These are phyloP conservation scores for Lachnellula subtilissima DNA, from an alignment of 2,329 filamentous ascomycete genomes.

Conservation along the genomic window DNA sequence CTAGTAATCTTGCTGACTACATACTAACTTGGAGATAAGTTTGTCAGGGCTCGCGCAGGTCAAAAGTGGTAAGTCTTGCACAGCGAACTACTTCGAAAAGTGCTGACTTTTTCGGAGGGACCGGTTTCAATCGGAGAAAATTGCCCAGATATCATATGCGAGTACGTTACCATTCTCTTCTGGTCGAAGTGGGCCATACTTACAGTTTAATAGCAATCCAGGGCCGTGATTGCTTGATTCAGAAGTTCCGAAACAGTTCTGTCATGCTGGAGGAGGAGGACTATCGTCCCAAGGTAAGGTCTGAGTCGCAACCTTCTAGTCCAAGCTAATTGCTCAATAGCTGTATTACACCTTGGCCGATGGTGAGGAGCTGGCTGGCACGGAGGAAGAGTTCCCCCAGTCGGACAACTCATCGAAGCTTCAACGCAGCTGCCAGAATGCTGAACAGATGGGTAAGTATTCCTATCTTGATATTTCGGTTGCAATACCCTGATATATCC, in stretches of 20 bases:
- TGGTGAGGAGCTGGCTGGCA: conserved; percentile 58
- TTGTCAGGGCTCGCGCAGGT: conserved; percentile 65
- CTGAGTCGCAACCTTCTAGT: conserved; percentile 5
- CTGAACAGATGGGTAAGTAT: conserved; percentile 70
- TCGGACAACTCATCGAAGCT: conserved; percentile 85
- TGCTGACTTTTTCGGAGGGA: conserved; percentile 49
- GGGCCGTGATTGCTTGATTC: conserved; percentile 82
- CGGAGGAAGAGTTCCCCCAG: conserved; percentile 69
- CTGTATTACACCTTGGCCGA: conserved; percentile 50
- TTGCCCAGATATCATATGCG: conserved; percentile 91
- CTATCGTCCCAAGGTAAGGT: conserved; percentile 74
- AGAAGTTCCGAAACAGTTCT: conserved; percentile 95
- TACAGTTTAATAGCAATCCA: conserved; percentile 64
- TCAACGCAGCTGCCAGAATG: conserved; percentile 81
- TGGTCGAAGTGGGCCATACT: conserved; percentile 19
- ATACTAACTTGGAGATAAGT: conserved; percentile 45
- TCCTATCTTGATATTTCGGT: not conserved
- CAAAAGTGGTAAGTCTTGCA: conserved; percentile 55
- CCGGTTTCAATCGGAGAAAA: conserved; percentile 76
- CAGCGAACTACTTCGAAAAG: not conserved
- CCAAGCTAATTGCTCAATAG: conserved; percentile 38
- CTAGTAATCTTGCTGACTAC: not conserved
- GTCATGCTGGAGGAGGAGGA: conserved; percentile 84
- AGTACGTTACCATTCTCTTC: conserved; percentile 50
- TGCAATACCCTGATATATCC: conserved; percentile 6